Conservation (phyloP, 345 rosid species). For the Murraya paniculata region DNA sequence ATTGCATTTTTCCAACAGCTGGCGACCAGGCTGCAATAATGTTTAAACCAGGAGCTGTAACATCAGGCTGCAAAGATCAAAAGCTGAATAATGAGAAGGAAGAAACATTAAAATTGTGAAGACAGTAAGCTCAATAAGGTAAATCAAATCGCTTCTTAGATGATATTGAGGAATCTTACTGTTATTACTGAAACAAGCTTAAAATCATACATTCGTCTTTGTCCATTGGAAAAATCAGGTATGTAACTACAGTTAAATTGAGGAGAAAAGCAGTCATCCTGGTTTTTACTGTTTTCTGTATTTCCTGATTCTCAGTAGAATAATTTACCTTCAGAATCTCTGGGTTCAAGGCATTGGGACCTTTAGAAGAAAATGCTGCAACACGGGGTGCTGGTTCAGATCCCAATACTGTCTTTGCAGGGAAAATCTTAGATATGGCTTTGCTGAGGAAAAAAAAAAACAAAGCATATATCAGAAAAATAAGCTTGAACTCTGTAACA, state of each 20-base stretch:
- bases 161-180: background rate
- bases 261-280: background rate
- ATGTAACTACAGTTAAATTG: background rate
- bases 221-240: slow-evolving; percentile 7
- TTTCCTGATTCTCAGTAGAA: background rate
- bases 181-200: background rate
- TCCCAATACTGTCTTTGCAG: slow-evolving; percentile 47
- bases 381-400: slow-evolving; percentile 45
- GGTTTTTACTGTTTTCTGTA: background rate
- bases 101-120: background rate
- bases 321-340: slow-evolving; percentile 48
- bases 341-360: slow-evolving; percentile 54
- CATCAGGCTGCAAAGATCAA: slow-evolving; percentile 45
- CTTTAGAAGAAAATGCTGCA: slow-evolving; percentile 51
- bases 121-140: background rate
- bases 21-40: slow-evolving; percentile 68
- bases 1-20: slow-evolving; percentile 37
- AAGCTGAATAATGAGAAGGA: background rate
- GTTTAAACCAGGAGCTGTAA: slow-evolving; percentile 56
- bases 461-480: slow-evolving; percentile 18
- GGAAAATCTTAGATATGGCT: slow-evolving; percentile 35
- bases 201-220: slow-evolving; percentile 1
- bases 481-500: background rate
- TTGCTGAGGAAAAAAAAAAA: slow-evolving; percentile 29
- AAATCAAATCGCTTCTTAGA: background rate